Conservation (phyloP, 2,329 filamentous ascomycete genomes). For the Dichotomopilus funicola region DNA sequence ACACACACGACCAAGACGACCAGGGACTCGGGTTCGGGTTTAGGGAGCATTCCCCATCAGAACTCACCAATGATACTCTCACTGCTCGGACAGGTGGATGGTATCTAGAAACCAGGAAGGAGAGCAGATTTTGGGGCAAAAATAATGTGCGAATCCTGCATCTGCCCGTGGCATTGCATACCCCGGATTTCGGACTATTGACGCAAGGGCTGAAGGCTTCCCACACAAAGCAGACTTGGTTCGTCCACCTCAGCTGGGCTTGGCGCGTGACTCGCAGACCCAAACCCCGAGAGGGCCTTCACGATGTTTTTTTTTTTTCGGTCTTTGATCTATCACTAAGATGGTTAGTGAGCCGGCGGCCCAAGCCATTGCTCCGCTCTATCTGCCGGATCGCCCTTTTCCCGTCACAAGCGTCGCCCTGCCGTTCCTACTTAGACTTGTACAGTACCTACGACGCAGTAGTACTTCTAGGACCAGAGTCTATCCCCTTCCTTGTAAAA, state of each 20-base stretch:
- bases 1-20: not conserved
- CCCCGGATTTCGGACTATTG: constrained; percentile 1
- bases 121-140: not conserved
- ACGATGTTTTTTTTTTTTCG: no score
- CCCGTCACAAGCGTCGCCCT: no score
- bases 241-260: no score
- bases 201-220: constrained; percentile 3
- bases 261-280: not conserved
- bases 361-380: no score
- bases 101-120: not conserved
- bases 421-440: no score
- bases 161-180: not conserved
- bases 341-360: no score
- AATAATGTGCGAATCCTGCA: not conserved
- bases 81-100: not conserved
- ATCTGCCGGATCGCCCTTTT: no score
- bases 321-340: no score
- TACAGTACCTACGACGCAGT: no score
- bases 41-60: no score
- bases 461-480: no score
- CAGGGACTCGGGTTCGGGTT: not conserved
- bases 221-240: not conserved
- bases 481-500: no score
- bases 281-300: not conserved
- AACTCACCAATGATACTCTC: not conserved